Evolutionary conservation across 2,329 filamentous ascomycete species (phyloP), one percentile per base, ranked within the genome.

Genomic region (Trichophyton rubrum): DNA sequence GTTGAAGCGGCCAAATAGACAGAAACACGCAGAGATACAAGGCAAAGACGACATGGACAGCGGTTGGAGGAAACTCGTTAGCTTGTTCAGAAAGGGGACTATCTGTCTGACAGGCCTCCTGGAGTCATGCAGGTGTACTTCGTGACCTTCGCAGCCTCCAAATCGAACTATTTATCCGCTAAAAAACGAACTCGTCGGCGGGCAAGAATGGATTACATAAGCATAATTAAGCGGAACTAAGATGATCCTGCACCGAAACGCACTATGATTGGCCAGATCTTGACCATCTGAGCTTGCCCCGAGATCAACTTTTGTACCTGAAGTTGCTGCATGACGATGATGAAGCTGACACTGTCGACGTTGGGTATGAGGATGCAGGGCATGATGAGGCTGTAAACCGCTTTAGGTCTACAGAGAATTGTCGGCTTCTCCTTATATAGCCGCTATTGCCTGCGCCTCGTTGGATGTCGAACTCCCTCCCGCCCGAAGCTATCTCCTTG

Each of bases 311-410:
- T 53, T n/a, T 47, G 43, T 47, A 20, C 43, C 43, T 47, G 43
- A 47, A 24, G 43, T 24, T 22, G 17, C 43, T 47, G 43, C 43
- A 47, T 47, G 43, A 47, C 13, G 22, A 13, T 24, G 11, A 53
- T 22, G 22, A 27, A 13, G 22, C 6, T 11, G 22, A 53, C n/a
- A 24, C 9, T 53, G 15, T 13, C 11, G 22, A 53, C 15, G 13
- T 13, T 20, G 13, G 49, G 11, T 13, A 30, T 47, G 45, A 27
- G 22, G 49, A 27, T 53, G 49, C 49, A 53, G 49, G 40, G 49
- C 49, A 53, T 53, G 49, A 33, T 53, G 49, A 53, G 49, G 49
- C 49, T 53, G 49, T 53, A 53, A 33, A 53, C 27, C 49, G n/a
- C 24, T 8, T 8, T 22, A 0, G 49, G 49, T 30, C 22, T 53